Conservation (phyloP, 441 rosid species). For the Viola pubescens region DNA sequence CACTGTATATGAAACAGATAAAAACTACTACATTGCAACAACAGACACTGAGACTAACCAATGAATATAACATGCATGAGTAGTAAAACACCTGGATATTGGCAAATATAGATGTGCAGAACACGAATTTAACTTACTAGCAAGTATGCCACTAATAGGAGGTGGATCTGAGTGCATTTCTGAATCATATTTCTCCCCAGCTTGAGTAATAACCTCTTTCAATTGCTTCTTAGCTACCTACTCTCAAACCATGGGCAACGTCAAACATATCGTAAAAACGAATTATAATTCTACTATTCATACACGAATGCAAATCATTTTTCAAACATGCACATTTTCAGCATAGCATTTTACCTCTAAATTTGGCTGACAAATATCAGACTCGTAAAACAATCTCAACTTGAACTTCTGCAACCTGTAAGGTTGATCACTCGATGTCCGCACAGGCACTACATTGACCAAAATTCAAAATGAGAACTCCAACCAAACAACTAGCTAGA, state of each 20-base stretch:
- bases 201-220: conserved; percentile 61
- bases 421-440: conserved; percentile 96
- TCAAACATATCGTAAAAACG: too few species aligned
- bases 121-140: conserved; percentile 39
- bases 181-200: conserved; percentile 59
- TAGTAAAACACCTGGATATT: neutral
- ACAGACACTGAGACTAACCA: neutral
- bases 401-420: conserved; percentile 86
- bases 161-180: conserved; percentile 54
- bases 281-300: too few species aligned
- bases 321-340: neutral
- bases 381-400: conserved; percentile 70
- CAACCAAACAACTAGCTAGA: conserved; percentile 12
- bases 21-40: neutral
- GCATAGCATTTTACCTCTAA: conserved; percentile 42
- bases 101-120: neutral
- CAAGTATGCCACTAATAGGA: conserved; percentile 43
- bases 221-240: conserved; percentile 82
- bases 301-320: too few species aligned
- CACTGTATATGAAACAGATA: neutral
- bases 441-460: conserved; percentile 70
- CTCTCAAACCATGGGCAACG: conserved; percentile 6
- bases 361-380: conserved; percentile 74
- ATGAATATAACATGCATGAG: neutral
- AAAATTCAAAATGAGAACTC: neutral